A percentile compares a stretch with the other conserved stretches of the same genome.
Evolutionary conservation across 345 rosid species (phyloP).

Genomic region (Kandelia obovata): DNA sequence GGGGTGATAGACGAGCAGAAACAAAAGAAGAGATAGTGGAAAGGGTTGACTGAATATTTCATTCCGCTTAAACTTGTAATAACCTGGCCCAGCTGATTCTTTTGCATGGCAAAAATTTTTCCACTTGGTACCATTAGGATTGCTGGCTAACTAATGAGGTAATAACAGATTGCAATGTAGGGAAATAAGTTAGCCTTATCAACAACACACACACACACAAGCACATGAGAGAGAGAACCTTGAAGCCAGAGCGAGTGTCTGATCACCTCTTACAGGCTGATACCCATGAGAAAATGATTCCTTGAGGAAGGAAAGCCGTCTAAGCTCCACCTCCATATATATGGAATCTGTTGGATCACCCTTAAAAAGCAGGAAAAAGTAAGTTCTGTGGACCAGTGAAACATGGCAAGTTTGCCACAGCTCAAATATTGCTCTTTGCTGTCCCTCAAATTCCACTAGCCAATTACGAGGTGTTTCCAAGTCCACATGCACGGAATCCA

Average conservation of each 20-base stretch:
- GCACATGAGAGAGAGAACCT: conserved; percentile 42
- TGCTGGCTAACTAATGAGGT: too few species aligned
- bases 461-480: conserved; percentile 46
- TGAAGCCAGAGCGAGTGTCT: conserved; percentile 56
- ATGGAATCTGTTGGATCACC: conserved; percentile 88
- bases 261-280: conserved; percentile 53
- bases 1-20: too few species aligned
- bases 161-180: background rate
- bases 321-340: conserved; percentile 85
- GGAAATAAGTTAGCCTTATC: background rate
- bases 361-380: conserved; percentile 85
- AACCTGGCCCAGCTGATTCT: too few species aligned
- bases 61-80: too few species aligned
- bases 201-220: background rate
- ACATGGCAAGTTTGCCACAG: conserved; percentile 88
- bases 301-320: conserved; percentile 81
- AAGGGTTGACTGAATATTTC: too few species aligned
- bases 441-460: conserved; percentile 64
- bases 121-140: too few species aligned
- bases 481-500: conserved; percentile 58
- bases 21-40: too few species aligned
- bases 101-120: too few species aligned
- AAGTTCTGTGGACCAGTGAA: conserved; percentile 89
- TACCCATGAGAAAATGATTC: conserved; percentile 65
- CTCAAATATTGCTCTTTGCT: conserved; percentile 57